Base-by-base conservation (phyloP, 495 filamentous ascomycete species). In the Penicillium mononematosum region DNA sequence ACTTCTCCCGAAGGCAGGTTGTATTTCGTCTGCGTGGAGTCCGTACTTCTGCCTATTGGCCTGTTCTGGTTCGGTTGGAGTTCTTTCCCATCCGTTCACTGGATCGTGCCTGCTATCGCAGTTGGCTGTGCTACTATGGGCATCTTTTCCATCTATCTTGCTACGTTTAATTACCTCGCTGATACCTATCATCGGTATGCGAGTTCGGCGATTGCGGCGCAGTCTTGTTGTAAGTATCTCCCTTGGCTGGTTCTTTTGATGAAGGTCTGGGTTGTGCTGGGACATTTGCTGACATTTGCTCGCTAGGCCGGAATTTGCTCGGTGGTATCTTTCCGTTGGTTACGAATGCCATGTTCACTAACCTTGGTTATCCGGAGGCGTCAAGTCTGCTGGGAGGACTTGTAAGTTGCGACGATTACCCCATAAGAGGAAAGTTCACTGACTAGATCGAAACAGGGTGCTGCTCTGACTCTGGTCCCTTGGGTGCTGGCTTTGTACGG, bases 81-180 rank as follows among this genome's bases (percentile, higher is more conserved):
- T 1, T 83, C 83, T 10, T 87, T 78, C 50, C 70, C 83, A 0
- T 79, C 79, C 0, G 78, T 88, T 8, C 89, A 84, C 52, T 96
- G 89, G 88, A 90, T 93, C 48, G 81, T 87, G 0, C 92, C 92
- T 6, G 73, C 85, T 0, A 67, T 95, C 19, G 86, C 83, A 0
- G 77, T 96, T 46, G 82, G 75, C 1, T 82, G 87, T 56, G 85
- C 90, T 4, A 95, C 88, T 0, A 89, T 96, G 78, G 92, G 92
- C 10, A 95, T 98, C 50, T 91, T 90, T 66, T 85, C 84, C 42
- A 84, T 97, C 44, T 97, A 96, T 66, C 78, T 98, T 7, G 89
- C 92, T 1, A 87, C 90, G 0, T 96, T 96, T 75, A 98, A 96
- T 63, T 96, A 96, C 61, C 80, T 96, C 14, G 91, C 92, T n/a